Percentiles rank a stretch among this genome's conserved stretches.
Conservation (phyloP, 352 stramenopile species). For the Phytophthora idaei region DNA sequence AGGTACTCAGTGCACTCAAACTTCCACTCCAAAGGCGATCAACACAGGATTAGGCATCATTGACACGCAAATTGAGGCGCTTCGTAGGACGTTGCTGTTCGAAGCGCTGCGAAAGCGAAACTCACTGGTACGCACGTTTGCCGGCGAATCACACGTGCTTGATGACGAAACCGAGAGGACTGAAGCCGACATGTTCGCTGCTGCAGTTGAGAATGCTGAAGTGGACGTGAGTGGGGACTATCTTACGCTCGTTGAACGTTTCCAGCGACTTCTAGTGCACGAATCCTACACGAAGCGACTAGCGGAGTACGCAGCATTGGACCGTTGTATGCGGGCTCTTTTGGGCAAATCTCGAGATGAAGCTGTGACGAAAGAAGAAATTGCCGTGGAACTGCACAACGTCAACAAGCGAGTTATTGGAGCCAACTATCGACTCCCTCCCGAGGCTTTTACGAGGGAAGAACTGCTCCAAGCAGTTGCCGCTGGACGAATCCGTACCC, state of each 20-base stretch:
- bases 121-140: conserved; percentile 72
- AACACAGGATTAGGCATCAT: conserved; percentile 65
- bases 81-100: conserved; percentile 66
- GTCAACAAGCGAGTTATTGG: conserved; percentile 29
- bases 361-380: conserved; percentile 75
- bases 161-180: conserved; percentile 40
- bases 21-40: conserved; percentile 20
- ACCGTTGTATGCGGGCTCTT: conserved; percentile 69
- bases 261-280: conserved; percentile 71
- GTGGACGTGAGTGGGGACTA: conserved; percentile 74
- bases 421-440: conserved; percentile 47
- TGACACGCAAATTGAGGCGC: conserved; percentile 66
- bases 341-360: conserved; percentile 46
- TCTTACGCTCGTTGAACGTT: conserved; percentile 67
- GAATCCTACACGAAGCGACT: conserved; percentile 69
- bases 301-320: conserved; percentile 63
- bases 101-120: conserved; percentile 75
- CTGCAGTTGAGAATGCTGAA: conserved; percentile 50
- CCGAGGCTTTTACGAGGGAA: conserved; percentile 71
- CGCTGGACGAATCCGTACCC: conserved; percentile 54
- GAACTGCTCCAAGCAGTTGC: conserved; percentile 55
- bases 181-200: conserved; percentile 19
- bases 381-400: conserved; percentile 52
- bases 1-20: conserved; percentile 46
- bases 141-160: conserved; percentile 53